A percentile compares a stretch with the other conserved stretches of the same genome.
Conservation (phyloP, 2,329 filamentous ascomycete genomes). For the Phaeosphaeria sp. region DNA sequence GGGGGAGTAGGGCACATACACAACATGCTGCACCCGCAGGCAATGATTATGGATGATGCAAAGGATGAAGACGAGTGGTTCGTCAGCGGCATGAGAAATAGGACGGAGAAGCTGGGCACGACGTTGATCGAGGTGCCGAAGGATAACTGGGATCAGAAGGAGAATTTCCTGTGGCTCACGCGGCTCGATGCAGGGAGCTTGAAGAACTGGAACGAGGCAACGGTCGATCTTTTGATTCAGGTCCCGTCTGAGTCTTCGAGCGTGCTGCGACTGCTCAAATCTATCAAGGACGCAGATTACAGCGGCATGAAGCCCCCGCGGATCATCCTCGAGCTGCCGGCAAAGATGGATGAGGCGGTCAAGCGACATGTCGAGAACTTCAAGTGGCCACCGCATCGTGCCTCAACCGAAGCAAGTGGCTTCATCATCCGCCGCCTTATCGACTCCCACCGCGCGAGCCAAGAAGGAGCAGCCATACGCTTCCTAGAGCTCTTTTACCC, state of each 20-base stretch:
- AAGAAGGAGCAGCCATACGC: constrained; percentile 75
- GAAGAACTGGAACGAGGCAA: constrained; percentile 77
- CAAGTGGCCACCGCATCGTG: constrained; percentile 67
- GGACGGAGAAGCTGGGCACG: constrained; percentile 60
- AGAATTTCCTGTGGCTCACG: constrained; percentile 77
- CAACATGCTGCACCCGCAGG: constrained; percentile 78
- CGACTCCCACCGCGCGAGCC: constrained; percentile 62
- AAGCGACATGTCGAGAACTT: constrained; percentile 69
- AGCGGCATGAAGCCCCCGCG: constrained; percentile 72
- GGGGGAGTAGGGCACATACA: constrained; percentile 76
- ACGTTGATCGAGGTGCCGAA: constrained; percentile 78
- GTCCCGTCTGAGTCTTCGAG: constrained; percentile 74
- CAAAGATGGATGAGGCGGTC: constrained; percentile 70
- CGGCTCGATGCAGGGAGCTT: constrained; percentile 77
- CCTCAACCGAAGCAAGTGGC: constrained; percentile 39
- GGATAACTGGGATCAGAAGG: constrained; percentile 63
- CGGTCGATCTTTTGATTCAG: constrained; percentile 84
- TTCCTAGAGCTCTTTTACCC: constrained; percentile 93
- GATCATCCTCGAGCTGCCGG: constrained; percentile 84
- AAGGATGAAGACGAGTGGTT: constrained; percentile 74
- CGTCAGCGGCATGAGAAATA: constrained; percentile 63
- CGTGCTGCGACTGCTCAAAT: constrained; percentile 79
- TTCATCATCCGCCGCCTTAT: constrained; percentile 80
- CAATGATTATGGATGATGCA: constrained; percentile 74
- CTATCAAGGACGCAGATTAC: constrained; percentile 78